Percentiles rank a stretch among this genome's conserved stretches.
Conservation (phyloP, 352 stramenopile species). For the Globisporangium carolinianum region DNA sequence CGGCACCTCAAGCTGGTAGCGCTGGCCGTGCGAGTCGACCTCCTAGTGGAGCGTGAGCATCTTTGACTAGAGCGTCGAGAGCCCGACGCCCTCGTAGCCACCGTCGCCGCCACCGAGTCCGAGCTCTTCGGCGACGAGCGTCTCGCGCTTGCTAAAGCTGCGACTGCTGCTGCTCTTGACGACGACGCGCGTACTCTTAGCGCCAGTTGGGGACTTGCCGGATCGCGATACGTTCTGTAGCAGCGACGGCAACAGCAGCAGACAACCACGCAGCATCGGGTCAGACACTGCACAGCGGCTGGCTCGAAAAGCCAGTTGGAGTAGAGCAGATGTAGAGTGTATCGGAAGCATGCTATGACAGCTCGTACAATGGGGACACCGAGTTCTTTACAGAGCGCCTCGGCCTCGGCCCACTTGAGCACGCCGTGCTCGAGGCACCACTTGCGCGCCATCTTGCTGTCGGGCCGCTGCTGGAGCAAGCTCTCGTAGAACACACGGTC, state of each 20-base stretch:
- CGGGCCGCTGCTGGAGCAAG: constrained; percentile 73
- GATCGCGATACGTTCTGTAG: constrained; percentile 45
- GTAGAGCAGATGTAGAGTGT: background rate
- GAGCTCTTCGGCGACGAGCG: constrained; percentile 42
- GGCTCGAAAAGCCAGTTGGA: too few relatives aligned
- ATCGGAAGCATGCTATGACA: background rate
- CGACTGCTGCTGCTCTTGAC: constrained; percentile 13
- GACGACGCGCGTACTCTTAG: constrained; percentile 23
- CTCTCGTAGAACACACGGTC: constrained; percentile 90
- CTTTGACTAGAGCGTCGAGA: constrained; percentile 42
- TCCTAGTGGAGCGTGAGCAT: too few relatives aligned
- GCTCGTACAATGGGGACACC: constrained; percentile 46
- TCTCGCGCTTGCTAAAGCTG: constrained; percentile 35
- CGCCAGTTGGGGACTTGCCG: constrained; percentile 33
- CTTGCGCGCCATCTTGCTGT: constrained; percentile 85
- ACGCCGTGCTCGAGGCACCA: constrained; percentile 89
- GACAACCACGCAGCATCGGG: too few relatives aligned
- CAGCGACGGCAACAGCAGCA: background rate
- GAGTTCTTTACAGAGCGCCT: constrained; percentile 70
- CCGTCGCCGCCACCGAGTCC: constrained; percentile 26
- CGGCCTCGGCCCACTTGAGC: constrained; percentile 80
- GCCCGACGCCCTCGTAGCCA: constrained; percentile 57
- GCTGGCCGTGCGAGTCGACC: too few relatives aligned
- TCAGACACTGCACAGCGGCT: too few relatives aligned
- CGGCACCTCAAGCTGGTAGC: too few relatives aligned